Evolutionary conservation across 495 filamentous ascomycete genomes (phyloP).

Genomic region (Polyplosphaeria fusca): DNA sequence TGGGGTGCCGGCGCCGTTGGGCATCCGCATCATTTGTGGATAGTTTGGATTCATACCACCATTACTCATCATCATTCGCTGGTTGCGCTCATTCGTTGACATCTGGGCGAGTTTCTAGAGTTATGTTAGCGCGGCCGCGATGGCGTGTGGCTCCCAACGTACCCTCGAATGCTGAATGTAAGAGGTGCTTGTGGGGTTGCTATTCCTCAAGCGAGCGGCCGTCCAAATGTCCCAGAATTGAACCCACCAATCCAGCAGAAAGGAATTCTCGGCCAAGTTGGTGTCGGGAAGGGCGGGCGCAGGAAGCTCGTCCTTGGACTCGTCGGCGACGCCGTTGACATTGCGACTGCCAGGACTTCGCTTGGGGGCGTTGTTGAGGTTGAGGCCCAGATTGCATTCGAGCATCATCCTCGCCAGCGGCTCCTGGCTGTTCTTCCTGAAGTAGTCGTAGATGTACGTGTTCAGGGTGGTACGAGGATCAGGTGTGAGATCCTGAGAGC

Average conservation of each 20-base stretch:
- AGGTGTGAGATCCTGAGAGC: neutral
- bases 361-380: constrained; percentile 50
- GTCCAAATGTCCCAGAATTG: constrained; percentile 94
- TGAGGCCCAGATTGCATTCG: constrained; percentile 54
- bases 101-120: constrained; percentile 63
- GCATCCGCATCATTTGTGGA: constrained; percentile 57
- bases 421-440: constrained; percentile 75
- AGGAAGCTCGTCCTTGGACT: constrained; percentile 82
- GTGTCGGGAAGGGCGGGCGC: constrained; percentile 61
- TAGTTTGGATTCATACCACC: constrained; percentile 54
- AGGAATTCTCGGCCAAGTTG: constrained; percentile 63
- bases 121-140: constrained; percentile 1
- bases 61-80: constrained; percentile 65
- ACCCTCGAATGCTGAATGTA: constrained; percentile 84
- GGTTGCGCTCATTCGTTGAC: constrained; percentile 49
- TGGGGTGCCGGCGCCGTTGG: constrained; percentile 45
- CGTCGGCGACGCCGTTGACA: constrained; percentile 71
- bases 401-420: constrained; percentile 74
- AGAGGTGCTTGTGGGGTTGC: constrained; percentile 51
- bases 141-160: too few relatives aligned
- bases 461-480: constrained; percentile 54
- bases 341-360: constrained; percentile 42
- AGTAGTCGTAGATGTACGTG: constrained; percentile 97
- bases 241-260: constrained; percentile 92
- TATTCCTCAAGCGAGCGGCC: constrained; percentile 63